Percentiles rank a stretch among this genome's conserved stretches.
Evolutionary conservation across 2,329 filamentous ascomycete genomes (phyloP).

Genomic region (Parafenestella ontariensis): DNA sequence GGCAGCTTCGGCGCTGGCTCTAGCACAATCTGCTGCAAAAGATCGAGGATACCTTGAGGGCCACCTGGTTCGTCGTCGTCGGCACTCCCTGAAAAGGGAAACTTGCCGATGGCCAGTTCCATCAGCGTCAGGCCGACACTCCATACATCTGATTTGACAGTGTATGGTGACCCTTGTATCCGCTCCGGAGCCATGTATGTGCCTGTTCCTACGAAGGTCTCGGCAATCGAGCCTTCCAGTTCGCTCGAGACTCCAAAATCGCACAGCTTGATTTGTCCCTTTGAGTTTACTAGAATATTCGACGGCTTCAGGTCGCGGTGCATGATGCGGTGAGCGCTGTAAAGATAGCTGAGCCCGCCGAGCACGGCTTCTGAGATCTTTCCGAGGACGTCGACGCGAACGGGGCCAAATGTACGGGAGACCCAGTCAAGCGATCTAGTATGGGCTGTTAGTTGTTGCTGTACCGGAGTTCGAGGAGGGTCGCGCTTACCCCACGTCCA

Average conservation of each 20-base stretch:
- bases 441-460: constrained; percentile 18
- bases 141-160: constrained; percentile 98
- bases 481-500: constrained; percentile 88
- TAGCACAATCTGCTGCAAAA: constrained; percentile 96
- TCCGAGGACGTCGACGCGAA: constrained; percentile 93
- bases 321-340: constrained; percentile 96
- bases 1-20: constrained; percentile 92
- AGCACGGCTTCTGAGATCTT: constrained; percentile 98
- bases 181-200: constrained; percentile 99
- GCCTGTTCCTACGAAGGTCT: constrained; percentile 97
- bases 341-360: constrained; percentile 92
- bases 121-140: constrained; percentile 95
- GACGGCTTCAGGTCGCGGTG: constrained; percentile 98
- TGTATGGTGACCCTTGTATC: constrained; percentile 96
- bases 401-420: constrained; percentile 91
- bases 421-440: constrained; percentile 87
- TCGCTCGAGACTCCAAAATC: constrained; percentile 99
- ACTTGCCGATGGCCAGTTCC: constrained; percentile 97
- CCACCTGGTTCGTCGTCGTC: constrained; percentile 71
- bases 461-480: not conserved
- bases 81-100: constrained; percentile 88
- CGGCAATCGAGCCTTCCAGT: constrained; percentile 95
- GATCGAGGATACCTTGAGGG: constrained; percentile 92
- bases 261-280: constrained; percentile 93
- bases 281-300: constrained; percentile 94